Evolutionary conservation across 257 asterid species (phyloP).

Genomic region (Datura wrightii): DNA sequence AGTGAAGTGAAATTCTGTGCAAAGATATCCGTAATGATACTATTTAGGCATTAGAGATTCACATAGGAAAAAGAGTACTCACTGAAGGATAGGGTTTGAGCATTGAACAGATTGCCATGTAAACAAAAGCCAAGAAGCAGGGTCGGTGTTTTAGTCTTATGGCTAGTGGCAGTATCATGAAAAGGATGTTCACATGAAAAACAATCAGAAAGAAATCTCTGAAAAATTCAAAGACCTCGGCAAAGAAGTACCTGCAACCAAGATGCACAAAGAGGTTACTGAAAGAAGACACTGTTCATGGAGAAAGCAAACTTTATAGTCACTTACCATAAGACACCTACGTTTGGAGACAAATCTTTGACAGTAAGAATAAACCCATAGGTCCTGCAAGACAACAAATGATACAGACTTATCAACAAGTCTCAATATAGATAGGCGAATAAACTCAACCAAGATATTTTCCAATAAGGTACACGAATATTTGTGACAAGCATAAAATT

Average conservation of each 20-base stretch:
- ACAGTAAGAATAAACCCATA: constrained; percentile 88
- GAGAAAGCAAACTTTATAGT: constrained; percentile 17
- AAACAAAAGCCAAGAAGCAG: constrained; percentile 85
- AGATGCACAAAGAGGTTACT: constrained; percentile 35
- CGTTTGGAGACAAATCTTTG: constrained; percentile 92
- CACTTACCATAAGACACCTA: constrained; percentile 89
- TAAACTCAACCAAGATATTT: constrained; percentile 34
- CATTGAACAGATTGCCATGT: constrained; percentile 85
- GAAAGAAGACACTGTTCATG: constrained; percentile 29
- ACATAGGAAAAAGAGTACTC: constrained; percentile 47
- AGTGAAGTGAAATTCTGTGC: not conserved
- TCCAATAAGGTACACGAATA: constrained; percentile 4
- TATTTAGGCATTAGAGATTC: not conserved
- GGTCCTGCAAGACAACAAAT: constrained; percentile 64
- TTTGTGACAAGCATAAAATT: not conserved
- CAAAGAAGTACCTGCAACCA: constrained; percentile 93
- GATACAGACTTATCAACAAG: constrained; percentile 37
- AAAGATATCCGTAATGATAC: not conserved
- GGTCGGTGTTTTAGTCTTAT: constrained; percentile 90
- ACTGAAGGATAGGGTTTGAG: constrained; percentile 98
- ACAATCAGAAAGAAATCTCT: constrained; percentile 88
- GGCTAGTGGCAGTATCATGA: constrained; percentile 92
- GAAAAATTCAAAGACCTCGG: constrained; percentile 98
- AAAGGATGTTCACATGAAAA: constrained; percentile 85
- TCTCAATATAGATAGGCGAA: constrained; percentile 30